Percentiles rank a stretch among this genome's conserved stretches.
phyloP scores from a whole-genome alignment of 2,329 filamentous ascomycete genomes.

The Xylariaceae sp. region DNA sequence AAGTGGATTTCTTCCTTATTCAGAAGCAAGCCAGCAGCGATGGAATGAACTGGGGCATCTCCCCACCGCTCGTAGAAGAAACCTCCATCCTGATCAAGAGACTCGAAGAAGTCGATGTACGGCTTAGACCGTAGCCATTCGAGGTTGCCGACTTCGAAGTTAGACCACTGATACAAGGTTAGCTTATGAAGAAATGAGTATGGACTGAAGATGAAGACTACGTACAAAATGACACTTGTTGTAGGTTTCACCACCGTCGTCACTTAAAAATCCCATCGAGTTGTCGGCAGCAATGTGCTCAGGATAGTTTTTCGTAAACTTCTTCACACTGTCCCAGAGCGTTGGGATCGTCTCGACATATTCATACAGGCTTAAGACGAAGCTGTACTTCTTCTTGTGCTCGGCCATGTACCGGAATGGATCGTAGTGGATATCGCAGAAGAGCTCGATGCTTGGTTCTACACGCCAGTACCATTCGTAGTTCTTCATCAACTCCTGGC shows the following conservation, averaged over 20 bases:
- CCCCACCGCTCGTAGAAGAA: slow-evolving; percentile 99
- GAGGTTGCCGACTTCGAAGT: slow-evolving; percentile 95
- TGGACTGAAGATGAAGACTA: slow-evolving; percentile 35
- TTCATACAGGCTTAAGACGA: slow-evolving; percentile 93
- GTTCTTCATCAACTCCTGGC: slow-evolving; percentile 88
- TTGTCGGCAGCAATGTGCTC: slow-evolving; percentile 87
- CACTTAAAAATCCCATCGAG: slow-evolving; percentile 88
- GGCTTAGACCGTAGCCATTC: slow-evolving; percentile 90
- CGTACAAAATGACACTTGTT: slow-evolving; percentile 97
- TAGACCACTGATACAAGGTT: slow-evolving; percentile 78
- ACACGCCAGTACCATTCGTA: slow-evolving; percentile 99
- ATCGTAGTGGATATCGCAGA: slow-evolving; percentile 94
- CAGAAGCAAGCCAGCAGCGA: slow-evolving; percentile 85
- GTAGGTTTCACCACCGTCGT: slow-evolving; percentile 89
- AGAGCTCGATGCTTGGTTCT: slow-evolving; percentile 95
- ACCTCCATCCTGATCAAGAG: slow-evolving; percentile 86
- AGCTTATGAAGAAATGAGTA: slow-evolving; percentile 23
- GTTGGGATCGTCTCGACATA: slow-evolving; percentile 96
- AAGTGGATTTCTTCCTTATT: slow-evolving; percentile 96
- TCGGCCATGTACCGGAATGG: slow-evolving; percentile 97
- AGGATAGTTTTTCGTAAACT: slow-evolving; percentile 89
- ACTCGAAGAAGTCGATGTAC: slow-evolving; percentile 90
- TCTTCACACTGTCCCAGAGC: slow-evolving; percentile 93
- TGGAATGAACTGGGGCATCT: slow-evolving; percentile 97
- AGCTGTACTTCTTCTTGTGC: slow-evolving; percentile 97